Evolutionary conservation across 2,329 filamentous ascomycete species (phyloP), one percentile per base, ranked within the genome.

Genomic region (Dactylellina drechsleri): DNA sequence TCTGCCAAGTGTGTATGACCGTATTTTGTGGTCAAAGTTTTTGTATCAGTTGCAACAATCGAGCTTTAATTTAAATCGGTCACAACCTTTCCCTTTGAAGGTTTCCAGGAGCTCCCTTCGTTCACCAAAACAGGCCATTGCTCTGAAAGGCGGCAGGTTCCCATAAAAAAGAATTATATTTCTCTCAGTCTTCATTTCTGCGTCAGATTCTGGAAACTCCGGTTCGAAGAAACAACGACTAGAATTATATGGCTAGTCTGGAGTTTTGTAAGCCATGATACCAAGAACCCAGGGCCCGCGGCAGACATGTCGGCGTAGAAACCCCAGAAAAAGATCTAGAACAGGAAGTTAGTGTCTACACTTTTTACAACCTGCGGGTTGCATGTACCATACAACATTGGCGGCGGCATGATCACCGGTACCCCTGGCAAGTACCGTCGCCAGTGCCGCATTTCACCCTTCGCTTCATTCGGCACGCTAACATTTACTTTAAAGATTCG

Each of bases 111-210:
- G 71, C 71, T 75, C 66, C 45, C 40, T 64, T 26, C 53, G 57
- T 54, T 58, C 64, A 28, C 64, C 71, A 47, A 75, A 75, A 75
- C 64, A 65, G 59, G 71, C 71, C 64, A 52, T 18, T 67, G 58
- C 59, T 75, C 49, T 65, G 58, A 45, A 68, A 68, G 65, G 65
- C 65, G 45, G 49, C 50, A 61, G 13, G 60, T 45, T 28, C 1
- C n/a, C 45, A 61, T 50, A 62, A 62, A 73, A 72, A 73, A 66
- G 60, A 73, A 66, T 73, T 73, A 73, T 74, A 74, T 74, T 74
- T 61, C 68, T 66, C 68, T 74, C 68, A 66, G 15, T n/a, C n/a
- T 26, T 58, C 18, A 58, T 53, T 57, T 58, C 18, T 57, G 57
- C 31, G 53, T 26, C 50, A 65, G 58, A 60, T 59, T 67, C 52